phyloP scores from a whole-genome alignment of 2,329 filamentous ascomycete species.

The Penicillium sp. region DNA sequence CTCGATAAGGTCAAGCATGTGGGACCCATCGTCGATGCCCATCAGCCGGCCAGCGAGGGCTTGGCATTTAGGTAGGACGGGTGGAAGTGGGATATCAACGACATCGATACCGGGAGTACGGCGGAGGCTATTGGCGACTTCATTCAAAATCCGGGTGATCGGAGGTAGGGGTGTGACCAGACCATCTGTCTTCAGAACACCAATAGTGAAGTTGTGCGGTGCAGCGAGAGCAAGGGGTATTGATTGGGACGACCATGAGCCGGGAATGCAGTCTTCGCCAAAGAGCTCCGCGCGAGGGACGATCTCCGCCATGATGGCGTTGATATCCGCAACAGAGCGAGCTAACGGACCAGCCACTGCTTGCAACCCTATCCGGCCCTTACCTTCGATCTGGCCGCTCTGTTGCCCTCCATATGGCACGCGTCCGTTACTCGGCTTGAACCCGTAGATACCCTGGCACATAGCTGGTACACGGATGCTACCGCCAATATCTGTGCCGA shows the following conservation, averaged over 20 bases:
- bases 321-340: slow-evolving; percentile 33
- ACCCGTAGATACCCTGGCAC: slow-evolving; percentile 45
- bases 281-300: slow-evolving; percentile 48
- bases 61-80: slow-evolving; percentile 48
- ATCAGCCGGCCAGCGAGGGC: slow-evolving; percentile 52
- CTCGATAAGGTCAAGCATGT: slow-evolving; percentile 51
- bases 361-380: slow-evolving; percentile 46
- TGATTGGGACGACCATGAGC: slow-evolving; percentile 29
- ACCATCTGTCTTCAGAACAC: slow-evolving; percentile 36
- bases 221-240: slow-evolving; percentile 15
- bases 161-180: slow-evolving; percentile 35
- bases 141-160: slow-evolving; percentile 33
- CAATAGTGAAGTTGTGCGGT: slow-evolving; percentile 32
- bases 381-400: slow-evolving; percentile 40
- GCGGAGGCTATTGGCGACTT: slow-evolving; percentile 31
- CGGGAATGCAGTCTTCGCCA: slow-evolving; percentile 40
- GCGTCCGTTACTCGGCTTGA: slow-evolving; percentile 43
- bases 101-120: slow-evolving; percentile 44
- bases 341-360: slow-evolving; percentile 38
- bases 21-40: slow-evolving; percentile 48
- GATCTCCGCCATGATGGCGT: slow-evolving; percentile 44
- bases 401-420: slow-evolving; percentile 48
- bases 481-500: slow-evolving; percentile 54
- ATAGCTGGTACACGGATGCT: slow-evolving; percentile 43
- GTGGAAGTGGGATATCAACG: slow-evolving; percentile 49